Percentiles rank a stretch among this genome's conserved stretches.
phyloP scores from a whole-genome alignment of 2,329 filamentous ascomycete species.

The Monosporascus ibericus region DNA sequence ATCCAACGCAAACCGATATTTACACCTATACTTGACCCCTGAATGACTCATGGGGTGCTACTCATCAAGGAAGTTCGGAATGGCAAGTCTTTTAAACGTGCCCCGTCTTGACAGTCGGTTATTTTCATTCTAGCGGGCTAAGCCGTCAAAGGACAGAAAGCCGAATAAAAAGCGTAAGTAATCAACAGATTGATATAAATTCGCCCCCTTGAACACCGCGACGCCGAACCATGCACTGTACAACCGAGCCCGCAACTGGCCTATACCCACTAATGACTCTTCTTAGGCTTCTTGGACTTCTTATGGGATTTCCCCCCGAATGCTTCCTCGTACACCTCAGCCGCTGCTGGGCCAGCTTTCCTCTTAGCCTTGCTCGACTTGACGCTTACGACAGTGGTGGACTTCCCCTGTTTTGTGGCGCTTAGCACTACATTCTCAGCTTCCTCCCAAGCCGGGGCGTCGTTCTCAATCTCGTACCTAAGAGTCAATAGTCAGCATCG shows the following conservation, averaged over 20 bases:
- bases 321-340: constrained; percentile 57
- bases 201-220: neutral
- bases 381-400: constrained; percentile 67
- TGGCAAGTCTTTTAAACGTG: too few species aligned
- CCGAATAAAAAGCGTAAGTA: neutral
- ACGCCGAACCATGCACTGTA: constrained; percentile 7
- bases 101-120: too few species aligned
- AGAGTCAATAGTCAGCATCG: constrained; percentile 3
- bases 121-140: too few species aligned
- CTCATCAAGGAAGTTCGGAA: too few species aligned
- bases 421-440: constrained; percentile 69
- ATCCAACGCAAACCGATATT: too few species aligned
- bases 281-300: constrained; percentile 49
- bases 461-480: constrained; percentile 61
- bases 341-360: constrained; percentile 57
- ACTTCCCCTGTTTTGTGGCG: constrained; percentile 48
- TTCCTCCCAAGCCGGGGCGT: constrained; percentile 57
- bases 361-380: constrained; percentile 73
- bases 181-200: neutral
- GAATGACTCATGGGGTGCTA: too few species aligned
- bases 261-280: constrained; percentile 20
- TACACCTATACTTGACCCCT: too few species aligned
- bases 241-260: neutral
- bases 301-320: constrained; percentile 45
- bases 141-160: neutral